A percentile compares a stretch with the other conserved stretches of the same genome.
Conservation (phyloP, 257 asterid species). For the Cruciata laevipes region DNA sequence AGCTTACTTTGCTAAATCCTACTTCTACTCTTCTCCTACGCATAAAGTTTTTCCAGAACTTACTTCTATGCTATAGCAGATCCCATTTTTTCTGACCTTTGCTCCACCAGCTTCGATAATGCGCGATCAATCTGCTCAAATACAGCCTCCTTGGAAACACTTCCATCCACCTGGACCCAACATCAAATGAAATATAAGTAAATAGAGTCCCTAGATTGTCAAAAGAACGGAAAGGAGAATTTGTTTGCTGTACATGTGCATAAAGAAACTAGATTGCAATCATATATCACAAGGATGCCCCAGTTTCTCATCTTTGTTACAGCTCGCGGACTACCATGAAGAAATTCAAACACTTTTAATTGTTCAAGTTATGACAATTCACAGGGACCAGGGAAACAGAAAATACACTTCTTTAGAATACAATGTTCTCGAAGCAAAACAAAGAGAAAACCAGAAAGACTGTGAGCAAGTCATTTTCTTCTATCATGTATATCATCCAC, state of each 20-base stretch:
- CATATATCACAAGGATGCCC: not conserved
- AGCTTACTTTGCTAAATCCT: slow-evolving; percentile 3
- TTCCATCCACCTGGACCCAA: slow-evolving; percentile 34
- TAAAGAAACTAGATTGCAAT: not conserved
- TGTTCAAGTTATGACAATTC: not conserved
- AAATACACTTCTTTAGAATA: no score
- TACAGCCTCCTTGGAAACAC: slow-evolving; percentile 27
- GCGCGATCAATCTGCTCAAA: slow-evolving; percentile 33
- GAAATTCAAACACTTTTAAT: not conserved
- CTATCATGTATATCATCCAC: not conserved
- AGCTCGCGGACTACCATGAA: not conserved
- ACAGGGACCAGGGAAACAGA: no score
- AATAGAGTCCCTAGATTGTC: not conserved
- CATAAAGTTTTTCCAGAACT: not conserved
- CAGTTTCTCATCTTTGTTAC: slow-evolving; percentile 1
- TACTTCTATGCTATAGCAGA: slow-evolving; percentile 19
- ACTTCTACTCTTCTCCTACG: not conserved
- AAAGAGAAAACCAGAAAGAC: not conserved
- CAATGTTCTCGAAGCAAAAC: no score
- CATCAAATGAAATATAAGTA: slow-evolving; percentile 1
- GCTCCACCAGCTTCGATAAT: slow-evolving; percentile 21
- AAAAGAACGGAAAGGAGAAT: not conserved
- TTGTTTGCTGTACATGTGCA: not conserved
- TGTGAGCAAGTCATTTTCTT: not conserved
- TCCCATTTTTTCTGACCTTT: slow-evolving; percentile 16